Conservation (phyloP, 2,329 filamentous ascomycete species). For the Emergomyces orientalis region DNA sequence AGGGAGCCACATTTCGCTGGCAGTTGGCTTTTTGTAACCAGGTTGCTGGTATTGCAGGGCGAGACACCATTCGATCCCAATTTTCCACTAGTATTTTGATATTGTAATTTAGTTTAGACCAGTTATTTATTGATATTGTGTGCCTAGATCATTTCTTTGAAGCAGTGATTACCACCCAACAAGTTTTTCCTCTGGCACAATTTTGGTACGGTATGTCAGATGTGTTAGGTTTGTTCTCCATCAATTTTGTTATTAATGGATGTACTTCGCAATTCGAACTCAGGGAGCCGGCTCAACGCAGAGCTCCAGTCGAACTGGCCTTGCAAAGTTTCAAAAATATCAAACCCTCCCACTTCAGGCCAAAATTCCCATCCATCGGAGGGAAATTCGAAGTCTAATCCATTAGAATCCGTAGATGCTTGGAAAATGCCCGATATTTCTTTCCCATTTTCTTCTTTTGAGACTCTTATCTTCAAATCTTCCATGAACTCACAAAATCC, state of each 20-base stretch:
- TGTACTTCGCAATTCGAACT: neutral
- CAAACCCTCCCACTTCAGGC: neutral
- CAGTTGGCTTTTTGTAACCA: neutral
- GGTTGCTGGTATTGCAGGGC: neutral
- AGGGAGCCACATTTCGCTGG: neutral
- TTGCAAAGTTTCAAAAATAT: neutral
- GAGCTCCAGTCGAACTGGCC: neutral
- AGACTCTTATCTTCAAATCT: neutral
- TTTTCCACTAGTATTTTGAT: neutral
- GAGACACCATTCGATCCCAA: neutral
- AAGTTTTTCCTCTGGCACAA: neutral
- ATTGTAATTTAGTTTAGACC: neutral
- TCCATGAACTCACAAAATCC: neutral
- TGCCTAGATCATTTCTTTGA: neutral
- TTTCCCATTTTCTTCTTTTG: neutral
- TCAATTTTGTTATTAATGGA: neutral
- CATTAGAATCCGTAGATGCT: neutral
- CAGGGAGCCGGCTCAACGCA: neutral
- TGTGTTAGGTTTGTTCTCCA: neutral
- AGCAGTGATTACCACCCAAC: neutral
- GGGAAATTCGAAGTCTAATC: neutral
- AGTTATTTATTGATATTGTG: neutral
- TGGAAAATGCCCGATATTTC: neutral
- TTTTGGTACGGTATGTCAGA: neutral
- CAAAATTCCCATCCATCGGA: neutral